phyloP scores from a whole-genome alignment of 2,329 filamentous ascomycete species.

The Monosporascus cannonballus region DNA sequence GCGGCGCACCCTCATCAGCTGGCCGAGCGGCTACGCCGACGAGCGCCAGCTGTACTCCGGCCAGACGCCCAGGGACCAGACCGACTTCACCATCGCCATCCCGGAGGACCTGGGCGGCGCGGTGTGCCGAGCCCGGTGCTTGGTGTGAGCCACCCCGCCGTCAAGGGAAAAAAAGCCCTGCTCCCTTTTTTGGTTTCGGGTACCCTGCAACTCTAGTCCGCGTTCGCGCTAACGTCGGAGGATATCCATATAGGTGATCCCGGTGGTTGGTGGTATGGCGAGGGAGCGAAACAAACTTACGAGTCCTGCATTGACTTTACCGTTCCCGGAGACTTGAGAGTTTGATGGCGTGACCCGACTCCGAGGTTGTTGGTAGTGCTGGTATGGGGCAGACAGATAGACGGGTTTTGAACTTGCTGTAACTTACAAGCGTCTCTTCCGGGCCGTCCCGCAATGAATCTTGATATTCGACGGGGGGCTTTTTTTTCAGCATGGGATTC shows the following conservation, averaged over 20 bases:
- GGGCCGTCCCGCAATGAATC: background rate
- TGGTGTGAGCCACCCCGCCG: slow-evolving; percentile 20
- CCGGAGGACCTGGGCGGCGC: slow-evolving; percentile 16
- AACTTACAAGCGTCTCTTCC: background rate
- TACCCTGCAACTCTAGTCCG: too few relatives aligned
- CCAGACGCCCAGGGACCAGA: slow-evolving; percentile 20
- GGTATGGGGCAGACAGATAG: too few relatives aligned
- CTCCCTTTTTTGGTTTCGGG: too few relatives aligned
- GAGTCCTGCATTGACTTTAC: slow-evolving; percentile 25
- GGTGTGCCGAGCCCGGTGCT: slow-evolving; percentile 20
- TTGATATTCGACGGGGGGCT: background rate
- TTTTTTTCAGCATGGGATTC: background rate
- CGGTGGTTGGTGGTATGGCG: slow-evolving; percentile 27
- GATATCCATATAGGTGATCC: slow-evolving; percentile 16
- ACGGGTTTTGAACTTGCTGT: too few relatives aligned
- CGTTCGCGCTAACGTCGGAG: too few relatives aligned
- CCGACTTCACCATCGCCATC: slow-evolving; percentile 23
- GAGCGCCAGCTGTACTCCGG: slow-evolving; percentile 21
- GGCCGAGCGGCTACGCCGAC: slow-evolving; percentile 23
- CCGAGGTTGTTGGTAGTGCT: too few relatives aligned
- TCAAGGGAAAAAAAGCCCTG: background rate
- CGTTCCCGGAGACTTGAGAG: slow-evolving; percentile 10
- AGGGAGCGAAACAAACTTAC: slow-evolving; percentile 23
- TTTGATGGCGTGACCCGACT: too few relatives aligned
- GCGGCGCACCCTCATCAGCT: slow-evolving; percentile 16